Evolutionary conservation across 2,329 filamentous ascomycete genomes (phyloP).

Genomic region (Ophiocordyceps camponoti-floridani): DNA sequence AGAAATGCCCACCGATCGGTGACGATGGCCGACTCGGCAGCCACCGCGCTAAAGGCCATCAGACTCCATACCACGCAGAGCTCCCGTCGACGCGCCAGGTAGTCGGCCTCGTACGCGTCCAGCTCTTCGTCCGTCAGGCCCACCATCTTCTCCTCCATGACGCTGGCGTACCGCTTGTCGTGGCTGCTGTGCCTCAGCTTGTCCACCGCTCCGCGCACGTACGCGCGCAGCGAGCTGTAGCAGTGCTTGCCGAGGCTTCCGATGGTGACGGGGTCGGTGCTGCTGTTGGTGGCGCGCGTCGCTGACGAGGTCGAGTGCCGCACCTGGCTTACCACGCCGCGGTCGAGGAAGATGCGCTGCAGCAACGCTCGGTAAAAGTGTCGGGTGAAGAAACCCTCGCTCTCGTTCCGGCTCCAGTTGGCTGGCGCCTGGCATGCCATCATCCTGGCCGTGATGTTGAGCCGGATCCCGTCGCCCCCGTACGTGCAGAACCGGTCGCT

Average conservation of each 20-base stretch:
- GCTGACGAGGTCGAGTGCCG: constrained; percentile 13
- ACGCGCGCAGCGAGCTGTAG: constrained; percentile 57
- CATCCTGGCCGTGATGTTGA: constrained; percentile 95
- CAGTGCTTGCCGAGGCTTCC: constrained; percentile 68
- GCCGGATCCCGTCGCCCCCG: constrained; percentile 45
- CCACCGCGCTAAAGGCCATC: constrained; percentile 87
- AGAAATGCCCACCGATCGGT: constrained; percentile 81
- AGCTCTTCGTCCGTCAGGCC: constrained; percentile 61
- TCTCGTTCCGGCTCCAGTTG: constrained; percentile 76
- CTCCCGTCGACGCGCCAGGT: constrained; percentile 53
- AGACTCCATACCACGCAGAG: constrained; percentile 79
- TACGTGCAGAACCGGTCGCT: constrained; percentile 49
- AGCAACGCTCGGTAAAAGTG: constrained; percentile 86
- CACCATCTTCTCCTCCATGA: constrained; percentile 48
- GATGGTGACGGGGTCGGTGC: constrained; percentile 68
- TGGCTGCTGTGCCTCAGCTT: constrained; percentile 48
- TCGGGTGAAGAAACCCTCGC: constrained; percentile 73
- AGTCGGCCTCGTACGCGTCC: constrained; percentile 47
- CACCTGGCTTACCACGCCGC: constrained; percentile 51
- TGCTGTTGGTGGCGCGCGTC: constrained; percentile 9
- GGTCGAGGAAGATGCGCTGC: constrained; percentile 83
- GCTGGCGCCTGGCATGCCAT: constrained; percentile 93
- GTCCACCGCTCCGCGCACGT: constrained; percentile 61
- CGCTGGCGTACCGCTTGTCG: constrained; percentile 38
- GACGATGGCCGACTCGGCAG: constrained; percentile 81